Evolutionary conservation across 768 basidiomycete species (phyloP).

Genomic region (Cystofilobasidium ferigula): DNA sequence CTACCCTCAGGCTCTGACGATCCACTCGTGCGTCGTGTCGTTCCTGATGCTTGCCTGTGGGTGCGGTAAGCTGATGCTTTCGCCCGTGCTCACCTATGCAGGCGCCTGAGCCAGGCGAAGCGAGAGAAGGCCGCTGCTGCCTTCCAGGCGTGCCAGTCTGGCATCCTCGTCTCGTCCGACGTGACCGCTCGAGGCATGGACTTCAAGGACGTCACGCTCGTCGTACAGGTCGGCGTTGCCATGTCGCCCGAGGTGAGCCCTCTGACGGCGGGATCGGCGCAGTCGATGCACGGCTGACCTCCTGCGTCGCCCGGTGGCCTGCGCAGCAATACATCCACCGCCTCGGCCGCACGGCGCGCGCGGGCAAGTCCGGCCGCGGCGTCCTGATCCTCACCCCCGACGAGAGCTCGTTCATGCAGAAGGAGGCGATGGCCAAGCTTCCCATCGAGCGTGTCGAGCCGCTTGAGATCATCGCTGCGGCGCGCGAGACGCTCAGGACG

Average conservation of each 20-base stretch:
- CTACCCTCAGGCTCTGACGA: too few species aligned
- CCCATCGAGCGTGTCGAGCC: not conserved
- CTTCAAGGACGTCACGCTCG: constrained; percentile 53
- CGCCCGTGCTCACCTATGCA: constrained; percentile 25
- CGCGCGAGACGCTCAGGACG: not conserved
- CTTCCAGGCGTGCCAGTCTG: constrained; percentile 43
- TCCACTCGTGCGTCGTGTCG: constrained; percentile 3
- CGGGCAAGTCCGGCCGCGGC: constrained; percentile 43
- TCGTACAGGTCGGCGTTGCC: constrained; percentile 45
- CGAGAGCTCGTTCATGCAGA: constrained; percentile 46
- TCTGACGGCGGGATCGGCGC: too few species aligned
- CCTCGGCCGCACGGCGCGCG: constrained; percentile 41
- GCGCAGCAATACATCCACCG: constrained; percentile 36
- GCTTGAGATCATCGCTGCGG: not conserved
- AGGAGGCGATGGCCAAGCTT: not conserved
- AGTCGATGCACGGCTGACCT: not conserved
- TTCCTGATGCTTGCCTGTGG: too few species aligned
- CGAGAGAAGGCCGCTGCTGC: constrained; percentile 41
- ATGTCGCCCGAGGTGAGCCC: constrained; percentile 4
- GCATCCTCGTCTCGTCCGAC: constrained; percentile 39
- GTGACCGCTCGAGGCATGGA: constrained; percentile 54
- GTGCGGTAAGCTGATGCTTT: too few species aligned
- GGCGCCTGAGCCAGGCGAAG: constrained; percentile 3
- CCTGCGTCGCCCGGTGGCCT: too few species aligned
- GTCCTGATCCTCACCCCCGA: constrained; percentile 47